These are phyloP conservation scores for Cyberlindnera japonica DNA, from an alignment of 805 yeast genomes.

Conservation along the genomic window DNA sequence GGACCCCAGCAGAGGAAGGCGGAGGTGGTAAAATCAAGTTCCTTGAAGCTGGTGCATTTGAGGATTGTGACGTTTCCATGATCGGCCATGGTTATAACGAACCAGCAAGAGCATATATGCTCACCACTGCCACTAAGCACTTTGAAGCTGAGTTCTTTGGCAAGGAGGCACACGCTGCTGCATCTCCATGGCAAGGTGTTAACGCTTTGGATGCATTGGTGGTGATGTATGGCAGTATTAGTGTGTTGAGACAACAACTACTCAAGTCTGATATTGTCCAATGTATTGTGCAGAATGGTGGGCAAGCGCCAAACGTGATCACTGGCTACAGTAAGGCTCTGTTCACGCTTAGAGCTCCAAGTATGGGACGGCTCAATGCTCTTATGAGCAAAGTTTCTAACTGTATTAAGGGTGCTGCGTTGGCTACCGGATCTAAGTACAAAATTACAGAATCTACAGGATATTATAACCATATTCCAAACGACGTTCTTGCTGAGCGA, in stretches of 20 bases:
- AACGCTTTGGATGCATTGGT: conserved; percentile 13
- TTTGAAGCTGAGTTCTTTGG: conserved; percentile 10
- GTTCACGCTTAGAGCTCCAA: conserved; percentile 11
- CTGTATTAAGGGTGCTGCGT: conserved; percentile 12
- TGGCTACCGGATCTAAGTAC: conserved; percentile 12
- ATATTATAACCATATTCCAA: conserved; percentile 9
- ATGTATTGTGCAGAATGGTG: conserved; percentile 5
- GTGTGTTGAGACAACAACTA: conserved; percentile 13
- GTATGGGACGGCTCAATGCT: conserved; percentile 6
- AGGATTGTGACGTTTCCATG: conserved; percentile 8
- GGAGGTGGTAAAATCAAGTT: conserved; percentile 14
- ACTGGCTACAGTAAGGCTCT: conserved; percentile 6
- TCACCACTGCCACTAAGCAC: conserved; percentile 8
- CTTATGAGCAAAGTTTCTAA: conserved; percentile 3
- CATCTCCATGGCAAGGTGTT: conserved; percentile 13
- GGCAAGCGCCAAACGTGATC: conserved; percentile 11
- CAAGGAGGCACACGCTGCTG: conserved; percentile 16
- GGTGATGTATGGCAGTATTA: conserved; percentile 4
- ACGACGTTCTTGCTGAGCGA: conserved; percentile 6
- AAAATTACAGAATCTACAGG: background rate
- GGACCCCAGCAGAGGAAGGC: conserved; percentile 13
- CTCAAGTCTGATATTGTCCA: conserved; percentile 7
- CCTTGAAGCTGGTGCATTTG: conserved; percentile 10
- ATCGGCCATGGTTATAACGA: conserved; percentile 5
- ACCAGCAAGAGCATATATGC: background rate